Evolutionary conservation across 2,329 filamentous ascomycete species (phyloP).

Genomic region (Xylariomycetidae sp.): DNA sequence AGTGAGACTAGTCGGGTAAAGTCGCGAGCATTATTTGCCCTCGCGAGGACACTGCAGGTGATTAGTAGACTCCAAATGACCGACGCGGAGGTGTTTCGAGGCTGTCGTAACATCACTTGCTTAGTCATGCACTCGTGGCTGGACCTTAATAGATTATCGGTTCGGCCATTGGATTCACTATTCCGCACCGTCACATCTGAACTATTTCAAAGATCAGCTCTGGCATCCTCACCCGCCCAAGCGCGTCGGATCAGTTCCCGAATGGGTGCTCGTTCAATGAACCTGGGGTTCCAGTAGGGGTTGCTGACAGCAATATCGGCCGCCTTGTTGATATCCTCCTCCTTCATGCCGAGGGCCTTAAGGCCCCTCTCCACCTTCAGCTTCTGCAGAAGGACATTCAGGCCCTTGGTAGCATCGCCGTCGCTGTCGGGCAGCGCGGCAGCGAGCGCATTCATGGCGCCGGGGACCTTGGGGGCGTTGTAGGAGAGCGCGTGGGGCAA

Average conservation of each 20-base stretch:
- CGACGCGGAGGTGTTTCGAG: too few relatives aligned
- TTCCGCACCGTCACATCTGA: too few relatives aligned
- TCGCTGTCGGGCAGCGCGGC: conserved; percentile 48
- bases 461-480: conserved; percentile 49
- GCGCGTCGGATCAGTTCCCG: conserved; percentile 51
- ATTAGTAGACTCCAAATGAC: too few relatives aligned
- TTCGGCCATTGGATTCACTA: too few relatives aligned
- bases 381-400: conserved; percentile 46
- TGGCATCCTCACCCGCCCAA: conserved; percentile 54
- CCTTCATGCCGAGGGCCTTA: conserved; percentile 52
- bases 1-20: too few relatives aligned
- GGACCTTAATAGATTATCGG: too few relatives aligned
- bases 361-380: conserved; percentile 46
- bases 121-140: too few relatives aligned
- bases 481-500: conserved; percentile 59
- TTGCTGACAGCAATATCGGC: conserved; percentile 52
- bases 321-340: conserved; percentile 53
- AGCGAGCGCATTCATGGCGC: conserved; percentile 46
- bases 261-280: conserved; percentile 44
- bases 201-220: conserved; percentile 19
- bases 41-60: too few relatives aligned
- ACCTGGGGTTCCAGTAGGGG: conserved; percentile 54
- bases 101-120: too few relatives aligned
- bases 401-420: conserved; percentile 43
- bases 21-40: too few relatives aligned